These are phyloP conservation scores for Aspergillus novofumigatus DNA, from an alignment of 2,329 filamentous ascomycete species.

Conservation along the genomic window DNA sequence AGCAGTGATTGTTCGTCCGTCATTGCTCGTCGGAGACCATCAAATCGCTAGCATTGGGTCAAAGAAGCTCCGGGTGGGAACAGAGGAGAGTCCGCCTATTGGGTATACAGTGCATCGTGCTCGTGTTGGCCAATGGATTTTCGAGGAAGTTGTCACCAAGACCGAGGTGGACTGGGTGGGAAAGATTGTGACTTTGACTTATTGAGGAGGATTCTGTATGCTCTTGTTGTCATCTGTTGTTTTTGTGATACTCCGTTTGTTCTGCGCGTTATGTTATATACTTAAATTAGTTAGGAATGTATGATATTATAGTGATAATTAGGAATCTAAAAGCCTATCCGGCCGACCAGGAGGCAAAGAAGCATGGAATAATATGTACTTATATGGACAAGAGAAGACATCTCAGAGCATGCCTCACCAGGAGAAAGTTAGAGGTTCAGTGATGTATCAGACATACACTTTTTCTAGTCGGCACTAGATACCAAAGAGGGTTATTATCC, in stretches of 20 bases:
- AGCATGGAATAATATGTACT: no score
- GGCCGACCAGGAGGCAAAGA: no score
- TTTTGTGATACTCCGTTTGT: not conserved
- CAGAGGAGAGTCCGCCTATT: slow-evolving; percentile 23
- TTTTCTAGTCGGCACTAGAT: no score
- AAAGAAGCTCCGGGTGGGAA: slow-evolving; percentile 26
- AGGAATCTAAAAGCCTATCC: not conserved
- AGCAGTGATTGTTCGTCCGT: slow-evolving; percentile 30
- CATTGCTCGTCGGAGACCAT: slow-evolving; percentile 30
- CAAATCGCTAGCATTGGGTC: slow-evolving; percentile 23
- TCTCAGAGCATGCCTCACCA: no score
- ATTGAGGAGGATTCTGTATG: not conserved
- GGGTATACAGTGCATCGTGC: slow-evolving; percentile 34
- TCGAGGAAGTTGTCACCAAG: not conserved
- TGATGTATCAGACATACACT: no score
- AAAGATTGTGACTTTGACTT: not conserved
- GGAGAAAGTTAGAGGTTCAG: no score
- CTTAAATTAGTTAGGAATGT: not conserved
- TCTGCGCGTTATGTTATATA: not conserved
- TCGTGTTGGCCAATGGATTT: slow-evolving; percentile 36
- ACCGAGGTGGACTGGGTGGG: not conserved
- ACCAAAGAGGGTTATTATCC: no score
- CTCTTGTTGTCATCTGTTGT: not conserved
- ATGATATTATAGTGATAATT: not conserved
- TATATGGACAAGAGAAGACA: no score